phyloP scores from a whole-genome alignment of 331 rosid genomes.

The Malus hybrid region DNA sequence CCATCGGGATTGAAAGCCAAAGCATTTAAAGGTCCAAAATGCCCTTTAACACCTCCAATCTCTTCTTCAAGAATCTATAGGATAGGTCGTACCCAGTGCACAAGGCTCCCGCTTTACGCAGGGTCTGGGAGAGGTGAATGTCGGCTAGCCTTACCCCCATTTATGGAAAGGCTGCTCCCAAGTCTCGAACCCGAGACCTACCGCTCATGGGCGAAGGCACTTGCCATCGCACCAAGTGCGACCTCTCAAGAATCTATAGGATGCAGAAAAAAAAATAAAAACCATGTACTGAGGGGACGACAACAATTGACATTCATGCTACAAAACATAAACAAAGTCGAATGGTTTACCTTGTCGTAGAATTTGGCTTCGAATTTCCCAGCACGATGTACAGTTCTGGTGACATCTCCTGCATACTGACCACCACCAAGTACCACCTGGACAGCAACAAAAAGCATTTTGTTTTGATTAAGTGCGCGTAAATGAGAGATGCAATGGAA shows the following conservation, averaged over 20 bases:
- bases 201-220: too few species aligned
- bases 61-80: constrained; percentile 89
- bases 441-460: background rate
- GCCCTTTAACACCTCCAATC: constrained; percentile 98
- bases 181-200: too few species aligned
- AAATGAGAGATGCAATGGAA: background rate
- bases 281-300: background rate
- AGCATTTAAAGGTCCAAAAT: constrained; percentile 96
- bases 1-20: constrained; percentile 97
- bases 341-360: constrained; percentile 54
- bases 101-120: too few species aligned
- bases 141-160: too few species aligned
- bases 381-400: constrained; percentile 90
- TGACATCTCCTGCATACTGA: constrained; percentile 85
- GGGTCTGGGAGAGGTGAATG: too few species aligned
- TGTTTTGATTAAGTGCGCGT: background rate
- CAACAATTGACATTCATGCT: background rate
- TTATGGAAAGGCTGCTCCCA: too few species aligned
- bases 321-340: background rate
- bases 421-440: constrained; percentile 98
- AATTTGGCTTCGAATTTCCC: constrained; percentile 95
- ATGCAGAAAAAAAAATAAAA: background rate
- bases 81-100: background rate
- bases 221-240: too few species aligned
- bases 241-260: constrained; percentile 56